Evolutionary conservation across 192 early-diverging fungal genomes (phyloP), one percentile per base, ranked within the genome.

Genomic region (Haplosporangium gracile): DNA sequence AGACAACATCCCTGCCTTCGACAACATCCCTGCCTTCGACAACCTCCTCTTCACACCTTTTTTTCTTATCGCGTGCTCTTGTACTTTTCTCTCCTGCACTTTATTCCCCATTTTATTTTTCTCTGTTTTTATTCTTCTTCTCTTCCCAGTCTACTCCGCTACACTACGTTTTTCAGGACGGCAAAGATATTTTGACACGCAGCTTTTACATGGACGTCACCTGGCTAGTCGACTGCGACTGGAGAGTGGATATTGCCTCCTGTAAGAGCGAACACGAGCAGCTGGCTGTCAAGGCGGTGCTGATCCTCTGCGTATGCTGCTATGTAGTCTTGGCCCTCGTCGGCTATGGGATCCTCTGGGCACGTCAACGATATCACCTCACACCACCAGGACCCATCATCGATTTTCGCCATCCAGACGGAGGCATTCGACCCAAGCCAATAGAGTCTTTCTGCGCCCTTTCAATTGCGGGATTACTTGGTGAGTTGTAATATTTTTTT

Each of bases 321-420:
- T 86, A 86, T 43, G 32, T 86, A 4, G 72, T 74, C 36, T 26
- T 86, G 15, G 84, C 84, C 5, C 29, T 49, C 18, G 70, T 86
- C n/a, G 84, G 84, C 29, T 86, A 81, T 49, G 75, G 78, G 36
- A 86, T 86, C 65, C 84, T 86, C 22, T 86, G 84, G 79, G 76
- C 84, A n/a, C 74, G 84, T 20, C 45, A 72, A 4, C 84, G 79
- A 0, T 81, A 86, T 43, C 80, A 70, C 24, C 84, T 86, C 65
- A 86, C 65, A 57, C 84, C 84, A 16, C 71, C 79, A 6, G 84
- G 84, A 16, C 84, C 84, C 51, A 81, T 77, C 29, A 86, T 86
- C 51, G 71, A 86, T 40, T 86, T 86, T 75, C 84, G 38, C 55
- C 84, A 86, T 45, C 84, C 84, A 20, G 84, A 86, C 49, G 84